Base-by-base conservation (phyloP, 164 flowering plant genomes). In the Stephania yunnanensis region DNA sequence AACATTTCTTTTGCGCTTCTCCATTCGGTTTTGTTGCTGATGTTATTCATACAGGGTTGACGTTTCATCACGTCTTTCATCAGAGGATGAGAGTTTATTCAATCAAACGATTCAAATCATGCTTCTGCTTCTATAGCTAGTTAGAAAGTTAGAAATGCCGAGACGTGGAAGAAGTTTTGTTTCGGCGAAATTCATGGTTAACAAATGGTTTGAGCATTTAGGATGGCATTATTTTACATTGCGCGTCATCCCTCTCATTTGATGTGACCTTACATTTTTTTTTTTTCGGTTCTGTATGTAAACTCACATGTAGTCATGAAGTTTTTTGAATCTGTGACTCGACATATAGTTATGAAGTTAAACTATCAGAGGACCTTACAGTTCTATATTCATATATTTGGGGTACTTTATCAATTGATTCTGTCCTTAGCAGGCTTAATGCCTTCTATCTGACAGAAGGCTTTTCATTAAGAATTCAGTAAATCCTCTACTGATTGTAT, bases 1-100 rank as follows among this genome's bases (percentile, higher is more conserved):
- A 74, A 78, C 75, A 64, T 74, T 13, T 52, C 73, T 50, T 44
- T 30, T 72, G 77, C 52, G 73, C 58, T 73, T 61, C 22, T 74
- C 29, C 69, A 71, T 22, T 48, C 58, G 10, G 61, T 42, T 29
- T 42, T 63, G 68, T 73, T 66, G 72, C 29, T 73, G 76, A 46
- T 74, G 44, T 58, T 74, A 30, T 71, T 20, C 25, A 20, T 69
- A 11, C 75, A 75, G 29, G 72, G 48, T 19, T 53, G 30, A 74
- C 42, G 20, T 31, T 46, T 31, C 36, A 10, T 50, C 44, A 17
- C 31, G 53, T 11, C 31, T 46, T 31, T 36, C 52, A 11, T 70
- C 61, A 67, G 73, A 30, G 45, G 25, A 53, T 63, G 68, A 22
- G 7, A 45, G 7, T 67, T n/a, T 46, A 70, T 61, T 63, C 19